A percentile compares a stretch with the other conserved stretches of the same genome.
These are phyloP conservation scores for Baudoinia panamericana DNA, from an alignment of 495 filamentous ascomycete genomes.

Conservation along the genomic window DNA sequence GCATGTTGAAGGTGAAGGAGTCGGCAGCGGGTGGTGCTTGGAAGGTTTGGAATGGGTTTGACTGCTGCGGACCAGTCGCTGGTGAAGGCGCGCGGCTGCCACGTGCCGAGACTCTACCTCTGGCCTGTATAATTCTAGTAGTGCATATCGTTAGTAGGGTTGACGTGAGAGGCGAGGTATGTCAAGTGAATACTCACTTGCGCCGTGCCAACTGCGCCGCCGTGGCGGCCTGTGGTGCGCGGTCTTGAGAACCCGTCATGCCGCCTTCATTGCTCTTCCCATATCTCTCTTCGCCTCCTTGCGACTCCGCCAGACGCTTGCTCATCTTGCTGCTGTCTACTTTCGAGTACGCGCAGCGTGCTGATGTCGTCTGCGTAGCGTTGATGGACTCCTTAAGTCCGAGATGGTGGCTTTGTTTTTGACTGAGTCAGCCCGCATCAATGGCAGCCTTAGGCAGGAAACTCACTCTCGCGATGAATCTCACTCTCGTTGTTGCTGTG, in stretches of 20 bases:
- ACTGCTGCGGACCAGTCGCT: neutral
- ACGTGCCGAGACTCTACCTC: constrained; percentile 3
- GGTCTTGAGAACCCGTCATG: neutral
- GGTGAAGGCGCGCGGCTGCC: constrained; percentile 6
- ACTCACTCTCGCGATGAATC: too few species aligned
- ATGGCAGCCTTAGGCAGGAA: too few species aligned
- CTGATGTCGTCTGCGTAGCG: too few species aligned
- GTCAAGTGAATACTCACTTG: constrained; percentile 16
- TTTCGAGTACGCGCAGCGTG: too few species aligned
- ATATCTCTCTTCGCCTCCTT: constrained; percentile 18
- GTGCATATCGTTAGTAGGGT: neutral
- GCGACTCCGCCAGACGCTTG: constrained; percentile 18
- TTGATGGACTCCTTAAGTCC: too few species aligned
- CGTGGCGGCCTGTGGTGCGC: constrained; percentile 18
- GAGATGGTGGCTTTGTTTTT: too few species aligned
- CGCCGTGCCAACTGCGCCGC: constrained; percentile 21
- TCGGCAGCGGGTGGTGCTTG: constrained; percentile 9
- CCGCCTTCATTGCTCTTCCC: neutral
- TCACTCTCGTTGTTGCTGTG: too few species aligned
- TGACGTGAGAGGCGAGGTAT: neutral
- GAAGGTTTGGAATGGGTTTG: constrained; percentile 16
- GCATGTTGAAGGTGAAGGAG: constrained; percentile 17
- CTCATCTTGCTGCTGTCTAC: constrained; percentile 19
- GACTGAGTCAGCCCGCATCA: too few species aligned
- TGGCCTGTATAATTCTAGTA: constrained; percentile 14